A percentile compares a stretch with the other conserved stretches of the same genome.
Conservation (phyloP, 2,329 filamentous ascomycete species). For the Penicillium sp. region DNA sequence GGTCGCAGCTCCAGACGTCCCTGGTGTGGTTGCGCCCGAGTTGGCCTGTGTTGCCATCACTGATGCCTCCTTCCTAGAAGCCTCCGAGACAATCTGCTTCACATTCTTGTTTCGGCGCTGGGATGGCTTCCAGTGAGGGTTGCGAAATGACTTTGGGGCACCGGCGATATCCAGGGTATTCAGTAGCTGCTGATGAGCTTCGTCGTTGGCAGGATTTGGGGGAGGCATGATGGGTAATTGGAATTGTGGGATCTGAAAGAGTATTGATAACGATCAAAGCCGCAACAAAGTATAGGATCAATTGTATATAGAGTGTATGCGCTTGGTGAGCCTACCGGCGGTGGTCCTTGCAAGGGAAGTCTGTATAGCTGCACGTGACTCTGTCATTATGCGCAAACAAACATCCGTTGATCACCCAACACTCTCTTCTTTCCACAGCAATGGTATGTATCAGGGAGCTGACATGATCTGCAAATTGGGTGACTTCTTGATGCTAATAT, state of each 20-base stretch:
- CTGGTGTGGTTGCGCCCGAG: conserved; percentile 74
- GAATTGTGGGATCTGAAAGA: neutral
- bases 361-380: conserved; percentile 11
- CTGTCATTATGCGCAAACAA: conserved; percentile 5
- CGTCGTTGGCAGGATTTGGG: conserved; percentile 71
- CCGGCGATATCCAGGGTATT: conserved; percentile 89
- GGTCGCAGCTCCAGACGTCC: conserved; percentile 35
- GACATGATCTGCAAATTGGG: rapidly evolving
- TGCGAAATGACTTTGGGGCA: conserved; percentile 86
- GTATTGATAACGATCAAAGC: neutral
- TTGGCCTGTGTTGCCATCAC: conserved; percentile 79
- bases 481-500: neutral
- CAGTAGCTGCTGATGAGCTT: conserved; percentile 82
- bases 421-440: neutral
- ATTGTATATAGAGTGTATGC: neutral
- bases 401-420: conserved; percentile 9
- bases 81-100: conserved; percentile 92
- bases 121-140: conserved; percentile 84
- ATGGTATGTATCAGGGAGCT: neutral
- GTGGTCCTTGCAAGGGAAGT: neutral
- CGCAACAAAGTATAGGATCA: no score
- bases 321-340: neutral
- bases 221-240: conserved; percentile 52
- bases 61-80: conserved; percentile 85
- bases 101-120: conserved; percentile 98